Conservation (phyloP, 2,329 filamentous ascomycete genomes). For the Fusarium nurragi region DNA sequence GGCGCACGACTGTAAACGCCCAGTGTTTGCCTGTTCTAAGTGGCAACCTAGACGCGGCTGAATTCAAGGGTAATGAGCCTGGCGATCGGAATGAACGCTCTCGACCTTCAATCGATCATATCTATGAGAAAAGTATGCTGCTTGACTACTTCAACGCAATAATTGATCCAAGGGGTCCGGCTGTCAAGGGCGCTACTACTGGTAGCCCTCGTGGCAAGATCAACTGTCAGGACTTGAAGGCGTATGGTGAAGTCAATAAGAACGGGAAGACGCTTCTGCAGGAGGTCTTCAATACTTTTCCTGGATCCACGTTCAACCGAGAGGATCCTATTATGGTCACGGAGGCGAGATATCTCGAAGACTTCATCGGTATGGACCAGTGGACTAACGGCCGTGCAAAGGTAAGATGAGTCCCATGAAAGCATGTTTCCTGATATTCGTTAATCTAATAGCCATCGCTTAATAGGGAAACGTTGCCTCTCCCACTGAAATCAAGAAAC, state of each 20-base stretch:
- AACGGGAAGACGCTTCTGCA: neutral
- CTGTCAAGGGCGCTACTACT: neutral
- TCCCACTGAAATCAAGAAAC: too few species aligned
- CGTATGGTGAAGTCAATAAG: neutral
- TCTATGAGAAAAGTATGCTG: slow-evolving; percentile 27
- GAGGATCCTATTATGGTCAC: neutral
- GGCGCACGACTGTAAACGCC: neutral
- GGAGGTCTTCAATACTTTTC: slow-evolving; percentile 6
- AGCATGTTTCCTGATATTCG: too few species aligned
- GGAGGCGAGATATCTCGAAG: neutral
- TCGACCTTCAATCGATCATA: slow-evolving; percentile 5
- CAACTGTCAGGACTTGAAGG: slow-evolving; percentile 14
- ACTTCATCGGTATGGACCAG: slow-evolving; percentile 22
- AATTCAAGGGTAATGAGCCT: too few species aligned
- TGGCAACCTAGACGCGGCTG: neutral
- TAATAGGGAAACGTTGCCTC: too few species aligned
- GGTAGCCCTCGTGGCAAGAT: neutral
- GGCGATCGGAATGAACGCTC: too few species aligned
- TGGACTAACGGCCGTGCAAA: slow-evolving; percentile 8
- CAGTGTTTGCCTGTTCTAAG: neutral
- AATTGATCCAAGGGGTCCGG: neutral
- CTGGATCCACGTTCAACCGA: neutral
- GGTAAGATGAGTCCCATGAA: too few species aligned
- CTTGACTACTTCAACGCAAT: slow-evolving; percentile 8
- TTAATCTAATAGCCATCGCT: too few species aligned